Base-by-base conservation (phyloP, 2,329 filamentous ascomycete species). In the Epichloe hybrida region DNA sequence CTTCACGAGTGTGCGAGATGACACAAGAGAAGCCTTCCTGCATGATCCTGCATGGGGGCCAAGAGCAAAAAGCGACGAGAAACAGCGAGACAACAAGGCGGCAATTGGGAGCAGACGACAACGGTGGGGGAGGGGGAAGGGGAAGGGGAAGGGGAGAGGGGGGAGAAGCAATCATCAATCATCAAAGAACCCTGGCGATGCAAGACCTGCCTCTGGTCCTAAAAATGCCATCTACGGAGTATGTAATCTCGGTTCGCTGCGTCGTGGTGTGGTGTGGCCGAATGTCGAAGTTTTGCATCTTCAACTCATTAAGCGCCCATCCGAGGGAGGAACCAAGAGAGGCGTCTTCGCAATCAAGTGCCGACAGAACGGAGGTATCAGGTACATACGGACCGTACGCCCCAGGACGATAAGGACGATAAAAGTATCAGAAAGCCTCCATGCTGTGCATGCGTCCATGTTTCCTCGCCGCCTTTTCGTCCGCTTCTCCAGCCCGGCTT, bases 401-500 rank as follows among this genome's bases (percentile, higher is more conserved):
- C 27, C 27, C 27, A 9, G 27, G 27, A 31, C 27, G 27, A 31
- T 31, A 9, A 31, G n/a, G n/a, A n/a, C n/a, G n/a, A n/a, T n/a
- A n/a, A n/a, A 17, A 31, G 27, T 31, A 31, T 31, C 27, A 31
- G 27, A 31, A 31, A 11, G 27, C 8, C 27, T 8, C 0, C 23
- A 27, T 27, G 23, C 1, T 27, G 23, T 27, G 23, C 23, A 2
- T 27, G 23, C 23, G 23, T 27, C 23, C 23, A 27, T 27, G 23
- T 23, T 31, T 37, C 23, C 38, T 49, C 38, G 37, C 47, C 47
- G 47, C 47, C 47, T 42, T 49, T 49, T 49, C 23, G 38, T 17
- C 38, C 47, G 17, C 17, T 20, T 21, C 23, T 35, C 27, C 17
- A 17, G 17, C 39, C 39, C 20, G n/a, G 20, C 17, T 4, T 23